These are phyloP conservation scores for Pseudopithomyces maydicus DNA, from an alignment of 2,329 filamentous ascomycete species.

Conservation along the genomic window DNA sequence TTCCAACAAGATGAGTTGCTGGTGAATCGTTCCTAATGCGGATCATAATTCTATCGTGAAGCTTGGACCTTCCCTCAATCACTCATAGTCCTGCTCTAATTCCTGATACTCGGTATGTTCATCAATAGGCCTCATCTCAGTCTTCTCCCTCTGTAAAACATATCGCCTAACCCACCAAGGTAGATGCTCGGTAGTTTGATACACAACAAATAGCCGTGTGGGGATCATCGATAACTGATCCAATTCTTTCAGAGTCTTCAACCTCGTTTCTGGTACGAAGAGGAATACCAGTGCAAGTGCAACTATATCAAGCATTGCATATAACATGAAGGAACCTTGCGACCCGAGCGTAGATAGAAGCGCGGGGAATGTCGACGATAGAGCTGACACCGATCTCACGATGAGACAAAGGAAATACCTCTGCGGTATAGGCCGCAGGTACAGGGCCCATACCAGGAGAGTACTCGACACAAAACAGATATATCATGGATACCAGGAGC, in stretches of 20 bases:
- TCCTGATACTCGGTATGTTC: not conserved
- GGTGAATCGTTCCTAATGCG: too few relatives aligned
- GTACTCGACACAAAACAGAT: slow-evolving; percentile 16
- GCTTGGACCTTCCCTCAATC: not conserved
- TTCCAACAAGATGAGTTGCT: too few relatives aligned
- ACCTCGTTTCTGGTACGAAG: slow-evolving; percentile 52
- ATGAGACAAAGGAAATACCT: slow-evolving; percentile 70
- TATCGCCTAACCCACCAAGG: slow-evolving; percentile 13
- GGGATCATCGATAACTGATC: slow-evolving; percentile 52
- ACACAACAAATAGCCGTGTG: slow-evolving; percentile 33
- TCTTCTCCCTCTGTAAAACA: slow-evolving; percentile 1
- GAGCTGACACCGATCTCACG: slow-evolving; percentile 70
- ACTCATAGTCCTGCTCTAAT: not conserved
- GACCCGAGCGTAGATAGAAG: slow-evolving; percentile 55
- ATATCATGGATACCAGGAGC: slow-evolving; percentile 15
- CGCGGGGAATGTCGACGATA: slow-evolving; percentile 59
- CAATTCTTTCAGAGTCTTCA: slow-evolving; percentile 48
- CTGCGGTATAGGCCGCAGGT: slow-evolving; percentile 68
- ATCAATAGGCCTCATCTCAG: not conserved
- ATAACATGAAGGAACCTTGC: slow-evolving; percentile 62
- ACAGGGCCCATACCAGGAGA: slow-evolving; percentile 8
- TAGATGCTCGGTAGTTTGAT: slow-evolving; percentile 26
- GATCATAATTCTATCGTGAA: too few relatives aligned
- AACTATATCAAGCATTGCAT: slow-evolving; percentile 61
- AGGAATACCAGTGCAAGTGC: slow-evolving; percentile 67